Conservation (phyloP, 495 filamentous ascomycete genomes). For the Emericellopsis terricola region DNA sequence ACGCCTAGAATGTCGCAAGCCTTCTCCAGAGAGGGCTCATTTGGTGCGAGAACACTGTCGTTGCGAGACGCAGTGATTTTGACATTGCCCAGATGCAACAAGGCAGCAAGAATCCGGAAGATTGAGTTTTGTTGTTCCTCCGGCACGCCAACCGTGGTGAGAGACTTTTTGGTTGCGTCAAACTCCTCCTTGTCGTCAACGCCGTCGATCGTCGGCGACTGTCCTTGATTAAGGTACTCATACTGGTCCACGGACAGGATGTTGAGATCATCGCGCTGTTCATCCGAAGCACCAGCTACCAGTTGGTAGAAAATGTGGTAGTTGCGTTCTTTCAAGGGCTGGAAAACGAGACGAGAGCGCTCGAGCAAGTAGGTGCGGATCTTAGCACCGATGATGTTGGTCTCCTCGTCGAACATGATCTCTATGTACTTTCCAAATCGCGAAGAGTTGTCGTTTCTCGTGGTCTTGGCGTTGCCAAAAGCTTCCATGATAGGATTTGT, state of each 20-base stretch:
- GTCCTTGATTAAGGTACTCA: conserved; percentile 91
- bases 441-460: conserved; percentile 96
- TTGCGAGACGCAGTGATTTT: conserved; percentile 82
- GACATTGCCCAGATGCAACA: conserved; percentile 90
- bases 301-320: conserved; percentile 99
- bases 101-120: conserved; percentile 77
- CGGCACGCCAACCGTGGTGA: conserved; percentile 75
- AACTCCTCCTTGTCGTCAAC: conserved; percentile 96
- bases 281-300: conserved; percentile 79
- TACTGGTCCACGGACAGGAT: conserved; percentile 76
- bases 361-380: conserved; percentile 93
- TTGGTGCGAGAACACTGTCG: conserved; percentile 64
- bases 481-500: conserved; percentile 99
- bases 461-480: conserved; percentile 98
- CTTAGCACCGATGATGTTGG: conserved; percentile 94
- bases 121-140: conserved; percentile 60
- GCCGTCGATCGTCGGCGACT: conserved; percentile 75
- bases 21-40: conserved; percentile 62
- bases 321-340: conserved; percentile 92
- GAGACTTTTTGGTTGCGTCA: conserved; percentile 63
- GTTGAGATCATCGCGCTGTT: conserved; percentile 58
- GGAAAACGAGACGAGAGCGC: conserved; percentile 92
- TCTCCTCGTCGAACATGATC: conserved; percentile 93
- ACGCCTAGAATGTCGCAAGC: conserved; percentile 84
- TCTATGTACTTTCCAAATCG: conserved; percentile 99